phyloP scores from a whole-genome alignment of 2,329 filamentous ascomycete species.

The Colletotrichum nymphaeae region DNA sequence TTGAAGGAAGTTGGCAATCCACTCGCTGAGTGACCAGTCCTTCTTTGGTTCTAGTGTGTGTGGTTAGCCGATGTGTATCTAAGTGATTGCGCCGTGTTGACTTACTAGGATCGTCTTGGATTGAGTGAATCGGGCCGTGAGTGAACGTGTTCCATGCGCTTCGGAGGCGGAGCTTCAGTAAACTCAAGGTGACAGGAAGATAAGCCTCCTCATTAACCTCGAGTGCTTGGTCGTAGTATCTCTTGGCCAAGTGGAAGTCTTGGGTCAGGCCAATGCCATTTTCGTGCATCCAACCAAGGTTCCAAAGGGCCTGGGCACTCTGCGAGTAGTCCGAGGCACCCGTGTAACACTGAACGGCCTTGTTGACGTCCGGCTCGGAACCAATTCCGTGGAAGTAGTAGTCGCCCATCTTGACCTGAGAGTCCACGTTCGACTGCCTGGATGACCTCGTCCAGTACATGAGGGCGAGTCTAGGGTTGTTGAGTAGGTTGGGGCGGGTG shows the following conservation, averaged over 20 bases:
- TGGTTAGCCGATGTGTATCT: slow-evolving; percentile 42
- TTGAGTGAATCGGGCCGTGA: slow-evolving; percentile 90
- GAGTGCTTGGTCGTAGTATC: slow-evolving; percentile 93
- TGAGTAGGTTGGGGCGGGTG: slow-evolving; percentile 50
- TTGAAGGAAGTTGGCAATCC: slow-evolving; percentile 87
- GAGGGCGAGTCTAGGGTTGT: slow-evolving; percentile 74
- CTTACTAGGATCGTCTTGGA: slow-evolving; percentile 88
- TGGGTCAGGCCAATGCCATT: slow-evolving; percentile 93
- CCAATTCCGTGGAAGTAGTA: slow-evolving; percentile 92
- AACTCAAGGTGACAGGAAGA: slow-evolving; percentile 87
- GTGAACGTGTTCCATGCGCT: slow-evolving; percentile 97
- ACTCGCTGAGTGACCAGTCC: slow-evolving; percentile 84
- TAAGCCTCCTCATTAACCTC: slow-evolving; percentile 95
- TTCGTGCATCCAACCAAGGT: slow-evolving; percentile 99
- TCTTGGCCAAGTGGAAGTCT: slow-evolving; percentile 96
- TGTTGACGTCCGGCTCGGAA: slow-evolving; percentile 77
- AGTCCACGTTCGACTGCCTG: slow-evolving; percentile 92
- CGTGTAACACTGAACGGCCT: slow-evolving; percentile 92
- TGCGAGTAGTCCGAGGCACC: slow-evolving; percentile 91
- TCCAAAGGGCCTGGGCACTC: slow-evolving; percentile 95
- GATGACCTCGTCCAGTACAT: slow-evolving; percentile 97
- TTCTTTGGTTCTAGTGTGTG: slow-evolving; percentile 69
- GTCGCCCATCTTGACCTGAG: slow-evolving; percentile 97
- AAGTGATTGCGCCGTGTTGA: slow-evolving; percentile 16
- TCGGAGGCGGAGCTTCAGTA: slow-evolving; percentile 85